Evolutionary conservation across 495 filamentous ascomycete species (phyloP).

Genomic region (Neurospora tetrasperma): DNA sequence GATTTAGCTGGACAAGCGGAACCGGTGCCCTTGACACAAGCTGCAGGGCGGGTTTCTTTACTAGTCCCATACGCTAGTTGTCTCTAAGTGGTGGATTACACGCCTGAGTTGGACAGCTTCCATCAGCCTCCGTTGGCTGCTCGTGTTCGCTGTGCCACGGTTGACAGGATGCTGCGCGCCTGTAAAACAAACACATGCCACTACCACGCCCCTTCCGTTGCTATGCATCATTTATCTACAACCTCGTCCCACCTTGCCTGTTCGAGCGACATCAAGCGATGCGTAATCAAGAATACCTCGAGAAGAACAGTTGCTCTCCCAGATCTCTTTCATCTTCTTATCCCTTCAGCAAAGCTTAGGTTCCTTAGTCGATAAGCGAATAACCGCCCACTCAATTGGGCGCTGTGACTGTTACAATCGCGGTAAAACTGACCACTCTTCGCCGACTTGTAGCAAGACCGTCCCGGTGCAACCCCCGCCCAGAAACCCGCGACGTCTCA

Average conservation of each 20-base stretch:
- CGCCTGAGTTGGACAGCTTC: background rate
- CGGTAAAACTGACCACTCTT: background rate
- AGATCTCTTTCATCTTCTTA: no score
- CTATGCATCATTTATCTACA: background rate
- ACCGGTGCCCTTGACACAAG: background rate
- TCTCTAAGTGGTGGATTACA: background rate
- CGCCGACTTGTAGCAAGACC: constrained; percentile 14
- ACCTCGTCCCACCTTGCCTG: background rate
- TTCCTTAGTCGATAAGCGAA: background rate
- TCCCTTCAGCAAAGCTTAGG: no score
- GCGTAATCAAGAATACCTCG: background rate
- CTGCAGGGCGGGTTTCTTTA: background rate
- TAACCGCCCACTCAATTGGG: background rate
- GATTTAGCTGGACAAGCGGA: background rate
- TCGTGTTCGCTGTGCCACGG: background rate
- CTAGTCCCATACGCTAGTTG: background rate
- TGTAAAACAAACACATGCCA: background rate
- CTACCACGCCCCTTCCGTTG: background rate
- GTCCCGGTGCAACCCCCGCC: constrained; percentile 25
- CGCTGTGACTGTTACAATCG: background rate
- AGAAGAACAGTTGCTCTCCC: background rate
- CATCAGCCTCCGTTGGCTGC: background rate
- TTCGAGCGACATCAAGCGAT: background rate
- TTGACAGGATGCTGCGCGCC: background rate
- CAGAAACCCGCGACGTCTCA: constrained; percentile 23